A percentile compares a stretch with the other conserved stretches of the same genome.
Conservation (phyloP, 1,284 basidiomycete species). For the Malassezia vespertilionis region DNA sequence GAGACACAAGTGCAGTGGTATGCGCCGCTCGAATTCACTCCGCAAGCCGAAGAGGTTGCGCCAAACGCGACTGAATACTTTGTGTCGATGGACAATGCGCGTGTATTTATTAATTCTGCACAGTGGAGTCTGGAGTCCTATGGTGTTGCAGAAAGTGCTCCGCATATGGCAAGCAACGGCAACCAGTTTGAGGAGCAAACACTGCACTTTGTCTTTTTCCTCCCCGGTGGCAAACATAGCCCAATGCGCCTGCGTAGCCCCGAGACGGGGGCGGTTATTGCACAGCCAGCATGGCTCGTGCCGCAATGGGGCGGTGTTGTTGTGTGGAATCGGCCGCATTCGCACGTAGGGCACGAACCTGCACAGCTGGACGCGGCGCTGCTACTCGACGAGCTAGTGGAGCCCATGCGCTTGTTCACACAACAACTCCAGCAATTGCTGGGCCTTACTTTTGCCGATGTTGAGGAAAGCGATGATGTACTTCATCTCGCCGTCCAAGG, state of each 20-base stretch:
- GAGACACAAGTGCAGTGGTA: slow-evolving; percentile 89
- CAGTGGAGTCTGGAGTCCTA: slow-evolving; percentile 65
- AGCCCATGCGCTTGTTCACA: slow-evolving; percentile 62
- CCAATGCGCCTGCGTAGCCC: slow-evolving; percentile 62
- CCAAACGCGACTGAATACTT: background rate
- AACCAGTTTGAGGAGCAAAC: slow-evolving; percentile 21
- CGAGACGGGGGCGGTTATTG: slow-evolving; percentile 5
- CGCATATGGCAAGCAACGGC: background rate
- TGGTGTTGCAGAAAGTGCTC: slow-evolving; percentile 1
- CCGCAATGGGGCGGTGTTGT: slow-evolving; percentile 92
- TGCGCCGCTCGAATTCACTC: slow-evolving; percentile 70
- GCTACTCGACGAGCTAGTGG: slow-evolving; percentile 49
- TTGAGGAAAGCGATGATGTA: background rate
- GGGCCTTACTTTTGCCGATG: slow-evolving; percentile 52
- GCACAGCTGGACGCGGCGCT: slow-evolving; percentile 10
- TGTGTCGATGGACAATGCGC: slow-evolving; percentile 27
- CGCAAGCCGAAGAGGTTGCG: background rate
- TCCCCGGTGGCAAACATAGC: slow-evolving; percentile 61
- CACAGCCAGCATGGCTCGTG: slow-evolving; percentile 61
- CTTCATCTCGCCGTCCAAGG: slow-evolving; percentile 6
- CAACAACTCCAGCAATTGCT: slow-evolving; percentile 66
- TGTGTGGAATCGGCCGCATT: slow-evolving; percentile 55
- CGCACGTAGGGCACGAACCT: too few relatives aligned
- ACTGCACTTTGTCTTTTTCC: slow-evolving; percentile 78
- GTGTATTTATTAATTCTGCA: slow-evolving; percentile 79